Percentiles rank a stretch among this genome's conserved stretches.
Evolutionary conservation across 495 filamentous ascomycete species (phyloP).

Genomic region (Aspergillus ostianus): DNA sequence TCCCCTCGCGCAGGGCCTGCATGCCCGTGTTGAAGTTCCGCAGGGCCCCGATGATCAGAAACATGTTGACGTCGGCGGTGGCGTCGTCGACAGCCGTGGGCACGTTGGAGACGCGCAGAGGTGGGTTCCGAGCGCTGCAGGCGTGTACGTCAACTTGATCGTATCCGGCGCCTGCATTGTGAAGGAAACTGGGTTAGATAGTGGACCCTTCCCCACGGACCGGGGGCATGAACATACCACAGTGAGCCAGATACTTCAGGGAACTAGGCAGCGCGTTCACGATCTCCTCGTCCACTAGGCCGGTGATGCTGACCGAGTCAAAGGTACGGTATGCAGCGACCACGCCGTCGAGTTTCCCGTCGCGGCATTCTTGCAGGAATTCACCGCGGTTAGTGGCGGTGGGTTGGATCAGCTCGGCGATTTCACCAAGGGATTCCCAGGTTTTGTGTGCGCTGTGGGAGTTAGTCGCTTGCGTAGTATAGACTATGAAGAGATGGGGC

Average conservation of each 20-base stretch:
- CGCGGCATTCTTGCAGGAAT: constrained; percentile 71
- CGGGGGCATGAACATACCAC: constrained; percentile 33
- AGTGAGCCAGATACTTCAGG: constrained; percentile 54
- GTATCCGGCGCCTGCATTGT: constrained; percentile 66
- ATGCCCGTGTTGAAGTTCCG: constrained; percentile 67
- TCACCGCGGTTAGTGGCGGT: constrained; percentile 55
- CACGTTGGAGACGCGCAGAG: constrained; percentile 74
- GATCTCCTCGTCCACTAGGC: constrained; percentile 64
- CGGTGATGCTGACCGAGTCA: constrained; percentile 62
- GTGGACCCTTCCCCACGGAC: no score
- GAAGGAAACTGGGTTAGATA: not conserved
- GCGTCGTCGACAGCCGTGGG: constrained; percentile 78
- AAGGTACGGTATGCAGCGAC: constrained; percentile 78
- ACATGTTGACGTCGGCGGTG: constrained; percentile 75
- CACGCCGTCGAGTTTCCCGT: constrained; percentile 66
- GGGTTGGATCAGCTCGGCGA: constrained; percentile 50
- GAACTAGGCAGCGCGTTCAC: constrained; percentile 56
- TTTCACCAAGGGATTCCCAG: constrained; percentile 49
- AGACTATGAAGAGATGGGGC: not conserved
- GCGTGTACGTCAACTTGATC: constrained; percentile 73
- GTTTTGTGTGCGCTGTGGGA: constrained; percentile 38
- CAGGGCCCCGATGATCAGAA: constrained; percentile 74
- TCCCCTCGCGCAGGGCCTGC: constrained; percentile 55
- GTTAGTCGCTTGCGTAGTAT: not conserved
- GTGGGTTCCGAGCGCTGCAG: constrained; percentile 57